Base-by-base conservation (phyloP, 257 asterid genomes). In the Sherardia arvensis region DNA sequence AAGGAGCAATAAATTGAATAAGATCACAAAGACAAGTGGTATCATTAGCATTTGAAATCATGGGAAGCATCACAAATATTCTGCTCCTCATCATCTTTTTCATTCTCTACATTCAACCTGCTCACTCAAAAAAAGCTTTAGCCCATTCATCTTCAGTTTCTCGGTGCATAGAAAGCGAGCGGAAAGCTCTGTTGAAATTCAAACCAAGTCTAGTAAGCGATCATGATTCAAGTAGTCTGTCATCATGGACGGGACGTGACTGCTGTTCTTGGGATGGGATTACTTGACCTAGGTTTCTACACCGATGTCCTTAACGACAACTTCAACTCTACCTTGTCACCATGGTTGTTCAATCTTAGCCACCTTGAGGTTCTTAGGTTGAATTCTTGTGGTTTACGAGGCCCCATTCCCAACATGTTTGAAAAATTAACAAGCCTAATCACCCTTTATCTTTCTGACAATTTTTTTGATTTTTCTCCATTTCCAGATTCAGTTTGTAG, bases 271-370 rank as follows among this genome's bases (percentile, higher is more conserved):
- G 64, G 64, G 14, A 33, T 1, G 64, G 64, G 4, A 5, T 36
- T 18, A 29, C 43, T 11, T 75, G 84, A 38, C 17, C 38, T 8
- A 49, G 70, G 67, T 59, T 18, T 17, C 47, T 38, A 12, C 47
- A n/a, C n/a, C n/a, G n/a, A n/a, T n/a, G 4, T 12, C 3, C 4
- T n/a, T n/a, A n/a, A 1, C 45, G 4, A 4, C 18, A 38, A 11
- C 47, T 12, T 38, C 15, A 38, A 3, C 47, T 12, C 47, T 38
- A 15, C 18, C 18, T 32, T 73, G 25, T 68, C 71, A 12, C 45
- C 29, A 6, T 64, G 71, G 68, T 20, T 74, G 26, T 74, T 57
- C 48, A 73, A 73, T 56, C 45, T 61, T 10, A 66, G 5, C 15
- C 26, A 3, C 32, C 60, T 54, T 12, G 20, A 9, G 3, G 2